Evolutionary conservation across 495 filamentous ascomycete genomes (phyloP), one percentile per base, ranked within the genome.

Genomic region (Articulospora tetracladia): DNA sequence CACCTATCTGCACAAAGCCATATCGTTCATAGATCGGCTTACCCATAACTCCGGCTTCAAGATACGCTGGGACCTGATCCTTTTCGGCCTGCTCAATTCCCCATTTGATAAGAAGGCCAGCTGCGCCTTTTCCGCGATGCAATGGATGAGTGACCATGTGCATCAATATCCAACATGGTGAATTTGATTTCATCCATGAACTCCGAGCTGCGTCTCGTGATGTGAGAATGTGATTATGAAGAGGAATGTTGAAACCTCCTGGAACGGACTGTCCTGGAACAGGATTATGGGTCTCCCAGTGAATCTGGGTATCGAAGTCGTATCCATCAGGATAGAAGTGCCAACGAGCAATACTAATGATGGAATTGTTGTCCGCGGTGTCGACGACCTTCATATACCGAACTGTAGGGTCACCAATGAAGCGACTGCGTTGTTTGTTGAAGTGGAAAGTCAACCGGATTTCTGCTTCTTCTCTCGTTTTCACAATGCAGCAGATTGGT

Each of bases 31-130:
- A 87, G 7, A 87, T 22, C 12, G 69, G 67, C 30, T 68, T 66
- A 7, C 83, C 82, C 17, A 70, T 69, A 4, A 70, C 73, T n/a
- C 80, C 80, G 0, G 79, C 77, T 55, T 84, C 81, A 6, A 86
- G 64, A 66, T 77, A 86, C 11, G 77, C 66, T 36, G 72, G 71
- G 19, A 72, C 61, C 0, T 73, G 70, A 19, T 66, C 70, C 17
- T 68, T 63, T 64, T 86, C 81, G 3, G 79, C 82, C 62, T 71
- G 69, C 15, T 68, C 61, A 3, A 76, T 56, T 0, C 81, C 81
- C 73, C 76, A 80, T 28, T 69, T 58, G 27, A 86, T 53, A 8
- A 86, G 54, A 56, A 71, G 64, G 15, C 66, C 70, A 10, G 76
- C 81, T 0, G 79, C 70, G 0, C 83, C 83, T 54, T 66, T 68